Conservation (phyloP, 164 flowering plant species). For the Berberis thunbergii region DNA sequence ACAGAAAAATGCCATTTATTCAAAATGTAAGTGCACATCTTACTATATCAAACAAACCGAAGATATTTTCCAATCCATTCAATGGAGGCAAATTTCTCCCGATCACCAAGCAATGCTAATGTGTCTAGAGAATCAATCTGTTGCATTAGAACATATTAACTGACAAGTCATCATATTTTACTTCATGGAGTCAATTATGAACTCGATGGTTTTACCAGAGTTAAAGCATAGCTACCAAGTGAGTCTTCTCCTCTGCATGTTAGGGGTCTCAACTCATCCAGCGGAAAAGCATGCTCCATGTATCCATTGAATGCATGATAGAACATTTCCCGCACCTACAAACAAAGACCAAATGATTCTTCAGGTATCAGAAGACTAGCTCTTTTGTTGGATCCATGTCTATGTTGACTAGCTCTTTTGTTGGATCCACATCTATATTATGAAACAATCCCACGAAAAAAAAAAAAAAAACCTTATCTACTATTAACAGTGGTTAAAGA, state of each 20-base stretch:
- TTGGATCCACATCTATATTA: no score
- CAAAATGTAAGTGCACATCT: conserved; percentile 25
- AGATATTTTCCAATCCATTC: conserved; percentile 96
- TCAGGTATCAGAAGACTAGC: no score
- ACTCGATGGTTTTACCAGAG: conserved; percentile 47
- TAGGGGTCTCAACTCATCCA: conserved; percentile 79
- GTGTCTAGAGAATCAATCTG: conserved; percentile 94
- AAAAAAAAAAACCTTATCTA: no score
- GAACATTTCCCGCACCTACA: conserved; percentile 87
- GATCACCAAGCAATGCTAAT: conserved; percentile 80
- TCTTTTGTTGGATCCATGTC: no score
- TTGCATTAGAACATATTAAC: conserved; percentile 4
- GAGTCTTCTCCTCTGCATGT: conserved; percentile 87
- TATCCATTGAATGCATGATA: conserved; percentile 95
- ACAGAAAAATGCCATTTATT: no score
- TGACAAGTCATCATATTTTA: not conserved
- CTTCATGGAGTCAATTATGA: not conserved
- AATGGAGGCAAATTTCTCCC: conserved; percentile 67
- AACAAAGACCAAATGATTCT: not conserved
- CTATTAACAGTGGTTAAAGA: no score
- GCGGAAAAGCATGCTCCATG: conserved; percentile 92
- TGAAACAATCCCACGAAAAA: no score
- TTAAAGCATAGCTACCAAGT: conserved; percentile 93
- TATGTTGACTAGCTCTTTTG: no score
- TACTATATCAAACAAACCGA: conserved; percentile 76